A percentile compares a stretch with the other conserved stretches of the same genome.
phyloP scores from a whole-genome alignment of 495 filamentous ascomycete species.

The Bacidia rubella region DNA sequence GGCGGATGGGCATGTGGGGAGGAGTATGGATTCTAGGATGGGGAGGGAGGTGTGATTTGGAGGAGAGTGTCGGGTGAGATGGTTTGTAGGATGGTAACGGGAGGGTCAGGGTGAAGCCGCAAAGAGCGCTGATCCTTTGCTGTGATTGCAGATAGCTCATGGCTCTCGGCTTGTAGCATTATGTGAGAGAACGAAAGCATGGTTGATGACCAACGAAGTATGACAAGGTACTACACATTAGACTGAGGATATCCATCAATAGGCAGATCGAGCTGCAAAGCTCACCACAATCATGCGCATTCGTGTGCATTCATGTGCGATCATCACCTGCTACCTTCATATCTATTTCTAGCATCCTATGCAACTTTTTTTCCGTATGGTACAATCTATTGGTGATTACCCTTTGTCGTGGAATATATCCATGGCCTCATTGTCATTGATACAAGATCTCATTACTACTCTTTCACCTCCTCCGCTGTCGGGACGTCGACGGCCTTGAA shows the following conservation, averaged over 20 bases:
- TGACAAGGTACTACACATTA: too few relatives aligned
- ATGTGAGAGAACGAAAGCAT: too few relatives aligned
- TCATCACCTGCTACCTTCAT: too few relatives aligned
- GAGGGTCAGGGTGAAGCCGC: not conserved
- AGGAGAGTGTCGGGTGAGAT: not conserved
- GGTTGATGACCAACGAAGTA: too few relatives aligned
- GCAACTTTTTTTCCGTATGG: not conserved
- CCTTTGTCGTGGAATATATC: too few relatives aligned
- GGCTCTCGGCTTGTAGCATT: too few relatives aligned
- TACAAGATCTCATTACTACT: conserved; percentile 2
- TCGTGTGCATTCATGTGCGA: not conserved
- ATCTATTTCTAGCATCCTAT: not conserved
- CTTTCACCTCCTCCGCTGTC: conserved; percentile 32
- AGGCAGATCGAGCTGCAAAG: too few relatives aligned
- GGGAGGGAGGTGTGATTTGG: conserved; percentile 4
- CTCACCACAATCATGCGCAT: not conserved
- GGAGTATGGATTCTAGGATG: conserved; percentile 13
- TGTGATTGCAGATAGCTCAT: too few relatives aligned
- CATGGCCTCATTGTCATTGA: too few relatives aligned
- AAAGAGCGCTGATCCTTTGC: too few relatives aligned
- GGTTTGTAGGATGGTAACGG: not conserved
- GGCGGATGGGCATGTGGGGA: conserved; percentile 12
- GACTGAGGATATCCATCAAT: too few relatives aligned
- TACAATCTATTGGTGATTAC: not conserved
- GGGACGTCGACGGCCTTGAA: conserved; percentile 72